Evolutionary conservation across 2,329 filamentous ascomycete species (phyloP), one percentile per base, ranked within the genome.

Genomic region (Penicillium janthinellum): DNA sequence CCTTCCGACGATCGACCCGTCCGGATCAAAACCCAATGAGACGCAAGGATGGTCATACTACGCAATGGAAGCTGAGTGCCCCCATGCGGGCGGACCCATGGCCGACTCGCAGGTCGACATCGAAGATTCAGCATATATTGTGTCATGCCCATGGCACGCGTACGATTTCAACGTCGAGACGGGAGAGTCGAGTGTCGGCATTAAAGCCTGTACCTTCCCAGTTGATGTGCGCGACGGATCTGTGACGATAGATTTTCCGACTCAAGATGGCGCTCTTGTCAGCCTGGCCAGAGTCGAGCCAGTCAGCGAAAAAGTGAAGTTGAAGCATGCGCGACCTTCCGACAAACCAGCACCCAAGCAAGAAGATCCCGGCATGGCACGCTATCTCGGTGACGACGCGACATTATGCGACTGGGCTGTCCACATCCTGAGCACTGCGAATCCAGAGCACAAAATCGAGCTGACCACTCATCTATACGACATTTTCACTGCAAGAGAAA

Each of bases 101-200:
- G 68, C 74, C 5, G 78, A 81, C 17, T 78, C 79, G 0, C 73
- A 76, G 7, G 74, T 81, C 25, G 79, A 81, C 56, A 81, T 81
- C 55, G 79, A 81, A 59, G 79, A 81, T 59, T 81, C 79, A 0
- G 77, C 78, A 1, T 81, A 81, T 61, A 68, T 81, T 25, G 78
- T 75, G 17, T 80, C 79, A 1, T 81, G 79, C 60, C 79, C 79
- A 14, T 81, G 79, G 79, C 79, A 81, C 66, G 79, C 79, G 2
- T 81, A 81, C 63, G 79, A 81, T 64, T 81, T 81, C 62, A 81
- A 81, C 57, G 77, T 81, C 58, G 78, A 81, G 67, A 81, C 79
- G 0, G 79, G 79, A 56, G 77, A 81, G 68, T 81, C 79, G 6
- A 81, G 79, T 60, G 77, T 80, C 17, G 79, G 79, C 11, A 73